Evolutionary conservation across 495 filamentous ascomycete species (phyloP), one percentile per base, ranked within the genome.

Genomic region (Podospora pseudoanserina): DNA sequence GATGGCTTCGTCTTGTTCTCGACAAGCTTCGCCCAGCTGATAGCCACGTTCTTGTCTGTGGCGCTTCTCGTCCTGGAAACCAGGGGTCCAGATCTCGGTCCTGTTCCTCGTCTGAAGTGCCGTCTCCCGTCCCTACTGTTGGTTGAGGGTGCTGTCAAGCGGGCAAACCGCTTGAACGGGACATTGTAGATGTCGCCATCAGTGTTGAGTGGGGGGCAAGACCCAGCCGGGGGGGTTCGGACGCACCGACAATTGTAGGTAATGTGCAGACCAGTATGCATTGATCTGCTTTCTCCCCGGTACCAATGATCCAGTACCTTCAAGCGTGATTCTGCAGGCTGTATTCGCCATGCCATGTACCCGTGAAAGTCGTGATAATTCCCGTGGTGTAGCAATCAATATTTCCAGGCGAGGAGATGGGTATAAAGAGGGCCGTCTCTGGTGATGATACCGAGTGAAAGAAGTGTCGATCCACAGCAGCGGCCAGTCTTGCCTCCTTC

Each of bases 281-380:
- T 27, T 16, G 9, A 61, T 19, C 2, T 58, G 32, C 23, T 19
- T 15, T 32, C 26, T 32, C 27, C 39, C 54, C 23, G 55, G 60
- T 9, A 32, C 49, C 54, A 49, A 6, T 58, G 27, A 16, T 44
- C 63, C 20, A 44, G n/a, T 62, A 57, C 19, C 5, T 18, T 6
- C 32, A 71, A 68, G 65, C 70, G 70, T 71, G 67, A 71, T 71
- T 62, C 59, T 68, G 60, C 28, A 11, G 59, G 64, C n/a, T 57
- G 27, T 62, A 62, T 71, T 63, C 70, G 70, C 66, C 57, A 71
- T 68, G 63, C 18, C 15, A 3, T 13, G 27, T n/a, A 39, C 44
- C n/a, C 11, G 3, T 19, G 20, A 32, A 23, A 20, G 19, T 27
- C 19, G 65, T 28, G 56, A 30, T 18, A 23, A 26, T 49, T 15